Evolutionary conservation across 2,329 filamentous ascomycete species (phyloP), one percentile per base, ranked within the genome.

Genomic region (Tolypocladium album): DNA sequence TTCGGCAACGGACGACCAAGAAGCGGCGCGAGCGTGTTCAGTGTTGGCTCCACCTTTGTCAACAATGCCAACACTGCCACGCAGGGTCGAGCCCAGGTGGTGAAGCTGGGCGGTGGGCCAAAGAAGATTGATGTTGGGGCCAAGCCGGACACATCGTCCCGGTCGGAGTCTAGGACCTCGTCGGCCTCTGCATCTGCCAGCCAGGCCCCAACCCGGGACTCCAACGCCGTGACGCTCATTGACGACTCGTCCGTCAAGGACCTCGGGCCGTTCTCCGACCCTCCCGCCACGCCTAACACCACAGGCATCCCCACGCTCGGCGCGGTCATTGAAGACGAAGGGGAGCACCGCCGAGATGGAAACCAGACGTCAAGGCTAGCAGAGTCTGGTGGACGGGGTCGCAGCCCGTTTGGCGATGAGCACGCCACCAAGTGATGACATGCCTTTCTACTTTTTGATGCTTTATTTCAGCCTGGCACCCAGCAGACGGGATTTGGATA

Each of bases 1-100:
- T 87, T 84, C 68, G 78, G 75, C 42, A 67, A 61, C 67, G 67
- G 66, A 58, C 77, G 75, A 61, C 84, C 79, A 27, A 79, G 78
- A 65, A 86, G 83, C 67, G 78, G 77, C 7, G 79, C 75, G 59
- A 82, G 80, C 71, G 81, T 82, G 42, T 88, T 88, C 69, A 88
- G 84, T 67, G 83, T 88, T 60, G 85, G 86, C 22, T 86, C 85
- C 24, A 87, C 86, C 1, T 88, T 88, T 71, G 75, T 88, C 65
- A 88, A 85, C 75, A 86, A 81, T 63, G 83, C 83, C 64, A 85
- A 77, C 66, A 86, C 83, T 2, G 82, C 82, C 17, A 82, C 78
- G 31, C 79, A 82, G 27, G 79, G 80, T 34, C 79, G 79, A 57
- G 82, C 84, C 27, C 82, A 86, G 67, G 78, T 87, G 42, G 79